Percentiles rank a stretch among this genome's conserved stretches.
Evolutionary conservation across 345 rosid genomes (phyloP).

Genomic region (Luvunga scandens): DNA sequence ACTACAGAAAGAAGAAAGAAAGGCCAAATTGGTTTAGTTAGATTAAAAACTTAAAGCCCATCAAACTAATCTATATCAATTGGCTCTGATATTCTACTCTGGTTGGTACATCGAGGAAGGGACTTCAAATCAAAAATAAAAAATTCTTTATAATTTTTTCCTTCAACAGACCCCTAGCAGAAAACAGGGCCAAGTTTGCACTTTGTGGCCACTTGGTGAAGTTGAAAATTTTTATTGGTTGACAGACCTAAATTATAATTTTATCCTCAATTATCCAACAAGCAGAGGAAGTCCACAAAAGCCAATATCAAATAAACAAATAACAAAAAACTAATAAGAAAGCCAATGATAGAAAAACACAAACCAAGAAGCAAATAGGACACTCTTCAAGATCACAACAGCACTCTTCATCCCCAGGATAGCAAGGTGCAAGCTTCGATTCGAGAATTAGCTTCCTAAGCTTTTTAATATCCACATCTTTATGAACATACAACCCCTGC

Average conservation of each 20-base stretch:
- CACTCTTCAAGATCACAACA: slow-evolving; percentile 85
- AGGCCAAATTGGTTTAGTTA: slow-evolving; percentile 5
- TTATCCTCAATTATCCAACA: slow-evolving; percentile 6
- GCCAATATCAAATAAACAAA: background rate
- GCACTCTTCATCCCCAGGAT: slow-evolving; percentile 87
- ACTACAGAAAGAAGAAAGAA: slow-evolving; percentile 40
- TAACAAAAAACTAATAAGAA: background rate
- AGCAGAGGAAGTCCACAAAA: background rate
- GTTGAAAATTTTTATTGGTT: background rate
- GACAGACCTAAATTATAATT: background rate
- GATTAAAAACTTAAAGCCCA: background rate
- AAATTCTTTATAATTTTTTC: background rate
- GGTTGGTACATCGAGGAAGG: background rate
- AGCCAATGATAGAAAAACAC: slow-evolving; percentile 24
- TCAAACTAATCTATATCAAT: background rate
- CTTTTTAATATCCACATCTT: slow-evolving; percentile 95
- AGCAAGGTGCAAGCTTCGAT: slow-evolving; percentile 97
- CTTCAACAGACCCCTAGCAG: background rate
- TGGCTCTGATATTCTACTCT: background rate
- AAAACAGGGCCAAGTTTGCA: background rate
- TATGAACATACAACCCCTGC: slow-evolving; percentile 82
- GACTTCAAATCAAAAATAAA: background rate
- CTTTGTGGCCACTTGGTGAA: background rate
- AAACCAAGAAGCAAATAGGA: slow-evolving; percentile 95
- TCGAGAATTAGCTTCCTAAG: slow-evolving; percentile 89